Evolutionary conservation across 73 alveolate genomes (phyloP).

Genomic region (Vitrella brassicaformis): DNA sequence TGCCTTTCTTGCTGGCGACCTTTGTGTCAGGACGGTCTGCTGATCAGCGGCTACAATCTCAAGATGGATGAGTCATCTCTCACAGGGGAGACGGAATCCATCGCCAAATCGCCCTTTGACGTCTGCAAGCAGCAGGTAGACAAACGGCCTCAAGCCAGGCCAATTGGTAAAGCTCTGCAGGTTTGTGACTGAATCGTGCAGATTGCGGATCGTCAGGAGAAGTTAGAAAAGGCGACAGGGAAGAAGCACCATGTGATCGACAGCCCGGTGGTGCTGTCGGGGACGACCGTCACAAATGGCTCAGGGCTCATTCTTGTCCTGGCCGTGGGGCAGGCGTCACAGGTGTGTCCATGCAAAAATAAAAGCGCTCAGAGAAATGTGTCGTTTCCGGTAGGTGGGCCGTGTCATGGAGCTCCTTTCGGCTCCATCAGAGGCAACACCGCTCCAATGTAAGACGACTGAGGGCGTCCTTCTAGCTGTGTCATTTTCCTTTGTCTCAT

Average conservation of each 20-base stretch:
- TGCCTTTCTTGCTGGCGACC: too few species aligned
- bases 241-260: constrained; percentile 45
- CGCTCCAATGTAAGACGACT: too few species aligned
- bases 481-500: constrained; percentile 79
- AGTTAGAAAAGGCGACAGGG: not conserved
- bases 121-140: not conserved
- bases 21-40: too few species aligned
- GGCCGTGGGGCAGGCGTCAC: constrained; percentile 3
- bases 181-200: too few species aligned
- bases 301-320: constrained; percentile 24
- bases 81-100: not conserved
- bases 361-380: constrained; percentile 35
- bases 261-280: constrained; percentile 61
- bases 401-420: constrained; percentile 78
- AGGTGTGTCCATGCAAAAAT: not conserved
- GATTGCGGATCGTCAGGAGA: too few species aligned
- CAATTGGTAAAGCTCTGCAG: too few species aligned
- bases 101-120: not conserved
- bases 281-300: constrained; percentile 38
- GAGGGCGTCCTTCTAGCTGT: too few species aligned
- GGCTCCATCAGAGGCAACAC: too few species aligned
- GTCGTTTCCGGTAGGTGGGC: constrained; percentile 41
- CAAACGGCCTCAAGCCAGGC: too few species aligned
- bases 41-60: not conserved
- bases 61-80: not conserved